These are phyloP conservation scores for Neolentinus lepideus DNA, from an alignment of 1,284 basidiomycete genomes.

Conservation along the genomic window DNA sequence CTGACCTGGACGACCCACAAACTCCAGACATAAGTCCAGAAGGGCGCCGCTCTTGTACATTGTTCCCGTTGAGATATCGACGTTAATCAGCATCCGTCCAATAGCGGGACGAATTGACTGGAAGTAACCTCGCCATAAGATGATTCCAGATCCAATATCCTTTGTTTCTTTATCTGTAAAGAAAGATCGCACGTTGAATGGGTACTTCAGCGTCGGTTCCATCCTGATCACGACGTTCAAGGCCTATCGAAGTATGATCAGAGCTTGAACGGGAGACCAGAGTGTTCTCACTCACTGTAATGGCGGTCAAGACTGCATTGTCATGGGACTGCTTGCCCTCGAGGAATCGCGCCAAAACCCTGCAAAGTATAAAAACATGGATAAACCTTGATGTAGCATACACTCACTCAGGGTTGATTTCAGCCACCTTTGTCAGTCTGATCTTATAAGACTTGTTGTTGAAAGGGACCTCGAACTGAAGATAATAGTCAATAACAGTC, in stretches of 20 bases:
- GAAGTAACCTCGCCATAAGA: slow-evolving; percentile 71
- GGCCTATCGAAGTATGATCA: slow-evolving; percentile 32
- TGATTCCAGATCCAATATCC: slow-evolving; percentile 59
- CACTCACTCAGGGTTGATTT: slow-evolving; percentile 68
- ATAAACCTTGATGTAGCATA: background rate
- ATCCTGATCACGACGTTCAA: slow-evolving; percentile 72
- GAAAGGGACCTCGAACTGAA: slow-evolving; percentile 56
- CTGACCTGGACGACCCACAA: slow-evolving; percentile 32
- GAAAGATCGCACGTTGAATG: slow-evolving; percentile 71
- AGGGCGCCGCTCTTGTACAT: slow-evolving; percentile 59
- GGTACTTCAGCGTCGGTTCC: slow-evolving; percentile 62
- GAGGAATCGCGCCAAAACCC: slow-evolving; percentile 60
- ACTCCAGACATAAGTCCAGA: slow-evolving; percentile 50
- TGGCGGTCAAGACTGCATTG: slow-evolving; percentile 62
- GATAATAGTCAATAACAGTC: slow-evolving; percentile 1
- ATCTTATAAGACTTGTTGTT: slow-evolving; percentile 55
- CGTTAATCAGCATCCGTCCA: slow-evolving; percentile 62
- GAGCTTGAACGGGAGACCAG: background rate
- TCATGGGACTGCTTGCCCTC: slow-evolving; percentile 62
- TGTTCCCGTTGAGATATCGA: slow-evolving; percentile 70
- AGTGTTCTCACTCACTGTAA: slow-evolving; percentile 35
- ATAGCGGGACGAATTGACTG: slow-evolving; percentile 68
- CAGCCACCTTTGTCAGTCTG: slow-evolving; percentile 56
- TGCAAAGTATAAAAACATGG: slow-evolving; percentile 17
- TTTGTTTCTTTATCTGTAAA: slow-evolving; percentile 60